Conservation (phyloP, 768 basidiomycete genomes). For the Coprinopsis sp. region DNA sequence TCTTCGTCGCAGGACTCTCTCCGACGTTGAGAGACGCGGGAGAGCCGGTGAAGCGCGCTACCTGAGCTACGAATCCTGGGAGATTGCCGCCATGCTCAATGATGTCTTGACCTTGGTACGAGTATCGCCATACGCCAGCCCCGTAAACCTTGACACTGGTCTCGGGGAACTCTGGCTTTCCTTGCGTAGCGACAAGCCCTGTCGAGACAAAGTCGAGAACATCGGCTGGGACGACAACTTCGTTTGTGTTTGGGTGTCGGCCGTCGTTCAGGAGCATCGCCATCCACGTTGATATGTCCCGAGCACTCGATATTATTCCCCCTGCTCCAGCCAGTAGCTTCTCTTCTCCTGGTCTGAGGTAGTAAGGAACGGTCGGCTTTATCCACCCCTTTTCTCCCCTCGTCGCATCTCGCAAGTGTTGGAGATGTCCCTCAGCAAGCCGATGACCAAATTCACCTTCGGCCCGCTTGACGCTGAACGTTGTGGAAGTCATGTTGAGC, state of each 20-base stretch:
- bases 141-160: slow-evolving; percentile 36
- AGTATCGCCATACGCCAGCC: slow-evolving; percentile 33
- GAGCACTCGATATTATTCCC: slow-evolving; percentile 34
- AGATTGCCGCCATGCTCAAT: slow-evolving; percentile 41
- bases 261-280: slow-evolving; percentile 39
- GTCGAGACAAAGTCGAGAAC: slow-evolving; percentile 33
- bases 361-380: slow-evolving; percentile 34
- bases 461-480: slow-evolving; percentile 35
- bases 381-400: slow-evolving; percentile 27
- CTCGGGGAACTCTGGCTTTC: slow-evolving; percentile 33
- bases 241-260: slow-evolving; percentile 32
- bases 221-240: slow-evolving; percentile 30
- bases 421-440: slow-evolving; percentile 32
- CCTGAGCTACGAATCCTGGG: slow-evolving; percentile 30
- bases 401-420: slow-evolving; percentile 28
- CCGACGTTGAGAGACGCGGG: no score
- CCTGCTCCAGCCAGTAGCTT: slow-evolving; percentile 37
- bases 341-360: slow-evolving; percentile 35
- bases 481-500: slow-evolving; percentile 35
- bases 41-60: slow-evolving; percentile 31
- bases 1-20: background rate
- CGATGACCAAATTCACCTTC: slow-evolving; percentile 18
- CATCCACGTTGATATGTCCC: slow-evolving; percentile 37
- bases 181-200: slow-evolving; percentile 30
- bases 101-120: slow-evolving; percentile 37